Evolutionary conservation across 495 filamentous ascomycete species (phyloP).

Genomic region (Aspergillus ostianus): DNA sequence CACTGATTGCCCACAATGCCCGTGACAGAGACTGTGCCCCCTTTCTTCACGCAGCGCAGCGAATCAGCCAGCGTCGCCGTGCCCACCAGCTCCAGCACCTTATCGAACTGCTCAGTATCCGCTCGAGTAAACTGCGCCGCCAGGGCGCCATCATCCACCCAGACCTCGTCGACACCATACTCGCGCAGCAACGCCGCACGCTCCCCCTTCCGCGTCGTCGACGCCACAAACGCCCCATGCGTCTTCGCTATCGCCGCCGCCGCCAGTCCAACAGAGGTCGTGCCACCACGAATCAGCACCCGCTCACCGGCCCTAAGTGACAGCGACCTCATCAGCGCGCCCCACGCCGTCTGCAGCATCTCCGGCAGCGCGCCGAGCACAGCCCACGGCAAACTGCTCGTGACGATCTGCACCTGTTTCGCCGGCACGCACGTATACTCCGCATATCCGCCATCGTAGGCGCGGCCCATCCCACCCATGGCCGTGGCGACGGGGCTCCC

Average conservation of each 20-base stretch:
- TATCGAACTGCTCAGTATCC: constrained; percentile 38
- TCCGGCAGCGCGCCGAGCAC: constrained; percentile 51
- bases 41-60: constrained; percentile 33
- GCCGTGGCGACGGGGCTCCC: constrained; percentile 47
- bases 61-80: constrained; percentile 42
- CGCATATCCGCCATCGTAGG: constrained; percentile 55
- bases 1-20: constrained; percentile 53
- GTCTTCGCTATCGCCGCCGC: constrained; percentile 48
- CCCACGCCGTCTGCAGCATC: constrained; percentile 57
- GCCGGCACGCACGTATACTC: constrained; percentile 50
- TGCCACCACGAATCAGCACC: constrained; percentile 51
- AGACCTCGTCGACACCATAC: constrained; percentile 39
- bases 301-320: constrained; percentile 40
- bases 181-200: constrained; percentile 37
- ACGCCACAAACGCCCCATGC: constrained; percentile 34
- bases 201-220: constrained; percentile 39
- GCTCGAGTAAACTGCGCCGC: constrained; percentile 32
- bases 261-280: constrained; percentile 47
- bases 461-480: constrained; percentile 53
- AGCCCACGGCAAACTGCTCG: constrained; percentile 39
- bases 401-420: constrained; percentile 41
- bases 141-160: constrained; percentile 42
- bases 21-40: constrained; percentile 49
- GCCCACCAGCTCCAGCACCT: constrained; percentile 50
- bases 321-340: constrained; percentile 38